Conservation (phyloP, 805 yeast species). For the Candida berthetii region DNA sequence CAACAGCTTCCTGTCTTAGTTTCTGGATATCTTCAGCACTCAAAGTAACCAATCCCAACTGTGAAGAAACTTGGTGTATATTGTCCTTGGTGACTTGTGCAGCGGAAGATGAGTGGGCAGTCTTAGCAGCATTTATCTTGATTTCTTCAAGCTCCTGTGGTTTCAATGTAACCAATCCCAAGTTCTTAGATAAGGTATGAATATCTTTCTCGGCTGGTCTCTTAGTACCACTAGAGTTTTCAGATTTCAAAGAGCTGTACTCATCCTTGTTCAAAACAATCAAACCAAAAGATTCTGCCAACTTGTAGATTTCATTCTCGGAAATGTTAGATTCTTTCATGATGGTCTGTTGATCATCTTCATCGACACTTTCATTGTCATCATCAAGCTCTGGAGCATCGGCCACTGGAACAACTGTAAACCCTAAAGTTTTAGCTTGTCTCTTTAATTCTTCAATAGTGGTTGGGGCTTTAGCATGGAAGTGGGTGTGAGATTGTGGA, state of each 20-base stretch:
- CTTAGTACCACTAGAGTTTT: slow-evolving; percentile 7
- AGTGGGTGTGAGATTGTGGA: not conserved
- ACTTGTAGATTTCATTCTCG: not conserved
- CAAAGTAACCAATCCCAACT: slow-evolving; percentile 12
- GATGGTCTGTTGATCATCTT: not conserved
- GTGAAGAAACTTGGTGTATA: slow-evolving; percentile 10
- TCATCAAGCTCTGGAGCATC: not conserved
- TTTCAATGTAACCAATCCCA: slow-evolving; percentile 4
- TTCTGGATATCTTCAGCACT: slow-evolving; percentile 5
- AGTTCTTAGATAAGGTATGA: slow-evolving; percentile 1
- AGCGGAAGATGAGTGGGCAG: slow-evolving; percentile 2
- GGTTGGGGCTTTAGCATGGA: not conserved
- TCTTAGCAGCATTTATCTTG: not conserved
- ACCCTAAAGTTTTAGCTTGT: not conserved
- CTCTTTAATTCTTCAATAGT: not conserved
- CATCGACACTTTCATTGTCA: not conserved
- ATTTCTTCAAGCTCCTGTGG: not conserved
- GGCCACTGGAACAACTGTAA: not conserved
- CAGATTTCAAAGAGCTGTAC: slow-evolving; percentile 1
- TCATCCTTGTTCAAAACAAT: slow-evolving; percentile 1
- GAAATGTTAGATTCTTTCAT: not conserved
- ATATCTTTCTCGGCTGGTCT: no score
- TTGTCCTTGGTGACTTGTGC: slow-evolving; percentile 9
- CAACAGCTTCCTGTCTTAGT: slow-evolving; percentile 2
- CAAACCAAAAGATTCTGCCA: not conserved